Percentiles rank a stretch among this genome's conserved stretches.
These are phyloP conservation scores for Porphyrellus sp. DNA, from an alignment of 1,284 basidiomycete genomes.

Conservation along the genomic window DNA sequence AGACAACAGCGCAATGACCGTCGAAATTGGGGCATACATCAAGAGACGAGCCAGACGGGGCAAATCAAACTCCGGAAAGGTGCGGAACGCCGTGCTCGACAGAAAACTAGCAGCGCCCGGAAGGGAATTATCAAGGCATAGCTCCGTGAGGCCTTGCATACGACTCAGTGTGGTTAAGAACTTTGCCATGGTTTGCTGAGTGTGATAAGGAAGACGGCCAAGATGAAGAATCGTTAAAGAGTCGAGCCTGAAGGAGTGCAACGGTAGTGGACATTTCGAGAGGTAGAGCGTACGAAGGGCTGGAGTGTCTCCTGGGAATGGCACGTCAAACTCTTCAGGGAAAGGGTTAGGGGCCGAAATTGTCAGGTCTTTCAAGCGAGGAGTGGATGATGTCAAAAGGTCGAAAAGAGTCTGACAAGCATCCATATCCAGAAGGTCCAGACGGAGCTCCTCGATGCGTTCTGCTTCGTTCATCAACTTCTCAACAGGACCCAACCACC, in stretches of 20 bases:
- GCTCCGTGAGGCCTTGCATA: not conserved
- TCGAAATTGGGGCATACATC: not conserved
- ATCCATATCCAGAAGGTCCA: not conserved
- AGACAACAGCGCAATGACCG: not conserved
- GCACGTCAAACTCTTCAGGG: too few species aligned
- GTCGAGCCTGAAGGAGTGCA: not conserved
- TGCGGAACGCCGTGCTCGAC: not conserved
- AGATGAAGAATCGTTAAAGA: not conserved
- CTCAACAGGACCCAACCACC: not conserved
- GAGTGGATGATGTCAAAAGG: not conserved
- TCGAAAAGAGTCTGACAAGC: too few species aligned
- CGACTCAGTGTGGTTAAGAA: not conserved
- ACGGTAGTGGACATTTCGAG: not conserved
- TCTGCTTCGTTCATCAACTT: not conserved
- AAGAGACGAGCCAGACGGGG: not conserved
- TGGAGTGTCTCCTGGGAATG: not conserved
- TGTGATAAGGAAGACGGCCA: not conserved
- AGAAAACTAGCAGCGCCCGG: not conserved
- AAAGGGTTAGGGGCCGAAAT: not conserved
- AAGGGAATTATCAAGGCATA: not conserved
- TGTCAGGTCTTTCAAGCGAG: not conserved
- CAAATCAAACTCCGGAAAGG: not conserved
- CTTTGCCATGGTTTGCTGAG: not conserved
- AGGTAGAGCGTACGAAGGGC: not conserved
- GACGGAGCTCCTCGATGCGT: not conserved